Evolutionary conservation across 2,329 filamentous ascomycete species (phyloP).

Genomic region (Xylaria sp.): DNA sequence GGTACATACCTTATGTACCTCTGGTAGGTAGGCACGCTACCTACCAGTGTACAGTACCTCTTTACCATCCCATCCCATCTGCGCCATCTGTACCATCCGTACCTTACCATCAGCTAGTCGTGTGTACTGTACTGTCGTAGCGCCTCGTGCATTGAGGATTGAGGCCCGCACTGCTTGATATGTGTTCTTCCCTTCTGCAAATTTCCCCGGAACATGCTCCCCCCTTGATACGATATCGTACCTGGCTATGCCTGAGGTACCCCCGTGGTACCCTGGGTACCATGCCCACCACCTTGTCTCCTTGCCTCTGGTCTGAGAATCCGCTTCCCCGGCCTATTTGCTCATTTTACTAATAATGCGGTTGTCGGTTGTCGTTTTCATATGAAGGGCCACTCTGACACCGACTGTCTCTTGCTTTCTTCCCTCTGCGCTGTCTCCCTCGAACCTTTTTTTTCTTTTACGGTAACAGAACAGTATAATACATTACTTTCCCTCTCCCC

Average conservation of each 20-base stretch:
- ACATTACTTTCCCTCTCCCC: conserved; percentile 35
- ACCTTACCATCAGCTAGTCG: neutral
- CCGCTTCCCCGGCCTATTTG: conserved; percentile 47
- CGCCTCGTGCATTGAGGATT: conserved; percentile 45
- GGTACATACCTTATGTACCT: neutral
- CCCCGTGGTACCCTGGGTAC: conserved; percentile 34
- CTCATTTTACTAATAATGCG: conserved; percentile 48
- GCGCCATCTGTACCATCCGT: too few relatives aligned
- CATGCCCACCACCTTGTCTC: neutral
- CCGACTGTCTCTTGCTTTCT: conserved; percentile 16
- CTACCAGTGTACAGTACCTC: neutral
- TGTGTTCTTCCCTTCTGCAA: conserved; percentile 40
- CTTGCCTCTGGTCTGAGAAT: conserved; percentile 42
- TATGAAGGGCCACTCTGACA: conserved; percentile 37
- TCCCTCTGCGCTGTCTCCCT: conserved; percentile 11
- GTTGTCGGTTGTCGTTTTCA: conserved; percentile 36
- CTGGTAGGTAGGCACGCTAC: neutral
- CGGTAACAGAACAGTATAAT: neutral
- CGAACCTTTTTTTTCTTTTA: conserved; percentile 8
- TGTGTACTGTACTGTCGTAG: conserved; percentile 10
- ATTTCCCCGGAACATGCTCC: conserved; percentile 50
- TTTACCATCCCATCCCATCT: neutral
- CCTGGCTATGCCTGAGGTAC: conserved; percentile 42
- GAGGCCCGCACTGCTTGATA: conserved; percentile 45
- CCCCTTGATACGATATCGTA: conserved; percentile 41